Conservation (phyloP, 2,329 filamentous ascomycete species). For the Pseudogymnoascus sp. region DNA sequence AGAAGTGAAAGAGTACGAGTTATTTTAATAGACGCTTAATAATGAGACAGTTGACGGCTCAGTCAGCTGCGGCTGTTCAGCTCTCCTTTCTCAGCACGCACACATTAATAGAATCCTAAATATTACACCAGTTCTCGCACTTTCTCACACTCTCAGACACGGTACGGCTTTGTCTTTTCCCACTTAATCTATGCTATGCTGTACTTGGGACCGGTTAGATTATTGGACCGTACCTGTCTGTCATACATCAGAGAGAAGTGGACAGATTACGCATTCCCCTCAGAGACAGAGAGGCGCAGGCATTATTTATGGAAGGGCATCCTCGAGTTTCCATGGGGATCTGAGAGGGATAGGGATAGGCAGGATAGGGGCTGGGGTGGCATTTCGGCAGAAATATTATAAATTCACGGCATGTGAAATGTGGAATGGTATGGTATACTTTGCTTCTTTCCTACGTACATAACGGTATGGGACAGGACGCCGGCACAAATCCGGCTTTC, state of each 20-base stretch:
- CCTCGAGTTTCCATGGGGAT: not conserved
- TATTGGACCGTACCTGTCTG: not conserved
- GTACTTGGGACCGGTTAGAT: not conserved
- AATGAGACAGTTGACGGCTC: not conserved
- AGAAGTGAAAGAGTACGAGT: not conserved
- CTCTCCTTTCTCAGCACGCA: not conserved
- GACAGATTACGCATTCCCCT: not conserved
- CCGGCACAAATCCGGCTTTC: no score
- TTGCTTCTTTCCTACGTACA: no score
- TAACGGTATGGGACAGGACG: no score
- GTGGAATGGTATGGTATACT: no score
- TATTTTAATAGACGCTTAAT: not conserved
- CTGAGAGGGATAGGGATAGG: not conserved
- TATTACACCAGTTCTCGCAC: not conserved
- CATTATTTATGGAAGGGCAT: not conserved
- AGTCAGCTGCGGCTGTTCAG: slow-evolving; percentile 5
- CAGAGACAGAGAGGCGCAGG: not conserved
- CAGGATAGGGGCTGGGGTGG: not conserved
- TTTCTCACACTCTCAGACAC: not conserved
- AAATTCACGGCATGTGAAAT: not conserved
- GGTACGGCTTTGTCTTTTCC: not conserved
- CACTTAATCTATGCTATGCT: not conserved
- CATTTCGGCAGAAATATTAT: not conserved
- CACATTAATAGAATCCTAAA: not conserved
- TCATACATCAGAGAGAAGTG: not conserved